Evolutionary conservation across 768 basidiomycete genomes (phyloP).

Genomic region (Rhodotorula graminis): DNA sequence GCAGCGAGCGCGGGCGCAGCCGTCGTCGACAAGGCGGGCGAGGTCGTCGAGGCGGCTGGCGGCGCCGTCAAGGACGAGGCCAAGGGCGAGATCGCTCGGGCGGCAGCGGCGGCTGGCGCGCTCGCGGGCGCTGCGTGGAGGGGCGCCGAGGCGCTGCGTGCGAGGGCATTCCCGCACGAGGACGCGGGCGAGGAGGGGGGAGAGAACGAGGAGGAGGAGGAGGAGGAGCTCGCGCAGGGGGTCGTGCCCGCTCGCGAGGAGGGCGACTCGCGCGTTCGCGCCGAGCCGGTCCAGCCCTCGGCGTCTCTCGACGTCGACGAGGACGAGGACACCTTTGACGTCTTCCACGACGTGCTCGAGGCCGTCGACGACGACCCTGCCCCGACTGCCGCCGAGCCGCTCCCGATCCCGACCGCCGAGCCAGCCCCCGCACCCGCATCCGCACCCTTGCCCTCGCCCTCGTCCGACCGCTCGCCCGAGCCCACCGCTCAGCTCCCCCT

Average conservation of each 20-base stretch:
- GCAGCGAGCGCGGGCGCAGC: not conserved
- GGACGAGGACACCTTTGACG: not conserved
- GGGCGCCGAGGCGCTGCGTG: not conserved
- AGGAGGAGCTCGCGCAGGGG: not conserved
- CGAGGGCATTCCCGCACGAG: not conserved
- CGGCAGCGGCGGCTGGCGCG: conserved; percentile 11
- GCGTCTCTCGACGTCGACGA: too few relatives aligned
- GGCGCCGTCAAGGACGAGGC: conserved; percentile 1
- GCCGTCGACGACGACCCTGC: too few relatives aligned
- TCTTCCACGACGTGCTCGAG: not conserved
- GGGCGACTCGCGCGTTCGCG: too few relatives aligned
- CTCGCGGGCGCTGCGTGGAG: not conserved
- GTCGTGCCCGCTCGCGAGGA: not conserved
- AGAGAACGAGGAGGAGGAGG: not conserved
- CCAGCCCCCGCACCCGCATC: too few relatives aligned
- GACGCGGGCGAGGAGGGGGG: not conserved
- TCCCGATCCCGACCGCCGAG: too few relatives aligned
- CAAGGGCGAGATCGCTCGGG: not conserved
- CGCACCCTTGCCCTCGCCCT: too few relatives aligned
- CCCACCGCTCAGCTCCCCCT: too few relatives aligned
- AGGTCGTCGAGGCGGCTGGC: not conserved
- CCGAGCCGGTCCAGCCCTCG: not conserved
- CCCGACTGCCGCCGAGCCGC: too few relatives aligned
- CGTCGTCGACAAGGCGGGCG: not conserved
- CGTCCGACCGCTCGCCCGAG: too few relatives aligned